Percentiles rank a stretch among this genome's conserved stretches.
These are phyloP conservation scores for Metahyphopichia silvanorum DNA, from an alignment of 805 yeast genomes.

Conservation along the genomic window DNA sequence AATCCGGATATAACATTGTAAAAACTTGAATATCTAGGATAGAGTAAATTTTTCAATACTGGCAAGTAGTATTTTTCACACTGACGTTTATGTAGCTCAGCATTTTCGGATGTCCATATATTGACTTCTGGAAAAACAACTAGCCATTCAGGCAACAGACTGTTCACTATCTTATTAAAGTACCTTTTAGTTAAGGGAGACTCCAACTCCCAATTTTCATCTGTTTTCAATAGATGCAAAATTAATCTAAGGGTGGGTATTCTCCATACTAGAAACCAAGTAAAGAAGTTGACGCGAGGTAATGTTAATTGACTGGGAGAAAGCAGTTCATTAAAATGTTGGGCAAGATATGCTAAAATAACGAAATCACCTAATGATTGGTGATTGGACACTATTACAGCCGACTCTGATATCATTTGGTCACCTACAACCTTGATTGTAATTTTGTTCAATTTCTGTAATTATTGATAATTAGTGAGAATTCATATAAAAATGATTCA, in stretches of 20 bases:
- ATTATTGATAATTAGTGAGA: too few relatives aligned
- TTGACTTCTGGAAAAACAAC: conserved; percentile 86
- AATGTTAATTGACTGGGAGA: conserved; percentile 12
- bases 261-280: conserved; percentile 67
- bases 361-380: conserved; percentile 65
- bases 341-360: conserved; percentile 44
- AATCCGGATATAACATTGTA: conserved; percentile 46
- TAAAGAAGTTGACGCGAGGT: conserved; percentile 56
- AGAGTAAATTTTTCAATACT: conserved; percentile 54
- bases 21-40: conserved; percentile 72
- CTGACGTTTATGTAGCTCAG: conserved; percentile 49
- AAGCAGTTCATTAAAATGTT: conserved; percentile 19
- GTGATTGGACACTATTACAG: conserved; percentile 56
- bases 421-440: conserved; percentile 43
- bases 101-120: conserved; percentile 50
- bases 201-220: conserved; percentile 69
- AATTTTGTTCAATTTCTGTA: conserved; percentile 34
- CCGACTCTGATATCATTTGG: conserved; percentile 28
- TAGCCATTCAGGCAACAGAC: conserved; percentile 54
- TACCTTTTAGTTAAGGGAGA: conserved; percentile 28
- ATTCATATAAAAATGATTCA: conserved; percentile 5
- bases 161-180: conserved; percentile 33
- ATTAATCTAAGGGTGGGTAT: conserved; percentile 54
- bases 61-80: conserved; percentile 62
- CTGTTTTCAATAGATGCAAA: conserved; percentile 48